Percentiles rank a stretch among this genome's conserved stretches.
phyloP scores from a whole-genome alignment of 306 rosid genomes.

The Cicer bijugum region DNA sequence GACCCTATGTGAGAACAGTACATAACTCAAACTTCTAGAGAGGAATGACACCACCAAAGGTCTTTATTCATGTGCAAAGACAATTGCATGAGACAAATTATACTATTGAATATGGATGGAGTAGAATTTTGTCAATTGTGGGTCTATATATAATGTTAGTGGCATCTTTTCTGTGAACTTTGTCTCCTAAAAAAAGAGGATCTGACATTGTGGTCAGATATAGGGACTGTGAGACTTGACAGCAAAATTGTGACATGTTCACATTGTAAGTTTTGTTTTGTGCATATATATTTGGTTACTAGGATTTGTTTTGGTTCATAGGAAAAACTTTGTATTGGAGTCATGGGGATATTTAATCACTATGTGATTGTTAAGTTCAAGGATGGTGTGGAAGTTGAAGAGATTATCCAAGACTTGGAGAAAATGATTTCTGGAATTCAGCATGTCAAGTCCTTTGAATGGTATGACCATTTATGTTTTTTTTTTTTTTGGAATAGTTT shows the following conservation, averaged over 20 bases:
- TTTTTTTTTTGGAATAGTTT: background rate
- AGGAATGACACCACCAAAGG: constrained; percentile 37
- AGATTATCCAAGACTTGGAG: constrained; percentile 65
- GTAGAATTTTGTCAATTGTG: constrained; percentile 48
- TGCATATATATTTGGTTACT: constrained; percentile 48
- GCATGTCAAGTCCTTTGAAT: constrained; percentile 73
- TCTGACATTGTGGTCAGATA: constrained; percentile 46
- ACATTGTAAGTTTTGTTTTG: background rate
- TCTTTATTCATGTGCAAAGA: constrained; percentile 54
- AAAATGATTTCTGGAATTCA: constrained; percentile 66
- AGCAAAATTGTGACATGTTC: constrained; percentile 28
- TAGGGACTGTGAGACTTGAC: constrained; percentile 53
- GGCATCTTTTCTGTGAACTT: constrained; percentile 50
- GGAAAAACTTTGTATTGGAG: background rate
- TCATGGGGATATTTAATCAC: constrained; percentile 84
- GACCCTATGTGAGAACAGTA: background rate
- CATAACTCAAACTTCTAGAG: constrained; percentile 1
- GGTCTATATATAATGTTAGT: constrained; percentile 45
- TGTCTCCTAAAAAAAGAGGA: constrained; percentile 49
- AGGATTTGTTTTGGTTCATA: constrained; percentile 41
- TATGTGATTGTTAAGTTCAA: constrained; percentile 84
- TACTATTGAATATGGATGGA: constrained; percentile 45
- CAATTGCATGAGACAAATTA: constrained; percentile 48
- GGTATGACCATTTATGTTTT: constrained; percentile 45
- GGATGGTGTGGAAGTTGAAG: constrained; percentile 65